Evolutionary conservation across 768 basidiomycete genomes (phyloP).

Genomic region (Tremella fuciformis): DNA sequence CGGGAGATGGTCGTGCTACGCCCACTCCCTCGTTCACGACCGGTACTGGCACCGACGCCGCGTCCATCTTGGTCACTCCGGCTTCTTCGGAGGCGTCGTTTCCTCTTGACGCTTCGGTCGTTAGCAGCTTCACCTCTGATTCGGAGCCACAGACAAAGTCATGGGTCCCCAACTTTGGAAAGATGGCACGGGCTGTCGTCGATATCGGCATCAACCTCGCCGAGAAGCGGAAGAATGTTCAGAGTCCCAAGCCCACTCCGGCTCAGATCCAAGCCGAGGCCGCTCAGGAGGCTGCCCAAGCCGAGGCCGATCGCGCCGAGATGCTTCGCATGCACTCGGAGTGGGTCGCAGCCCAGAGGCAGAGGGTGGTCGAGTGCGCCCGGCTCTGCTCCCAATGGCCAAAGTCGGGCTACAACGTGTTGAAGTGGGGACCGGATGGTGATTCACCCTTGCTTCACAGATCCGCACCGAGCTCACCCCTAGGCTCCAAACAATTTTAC

Average conservation of each 20-base stretch:
- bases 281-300: not conserved
- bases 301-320: not conserved
- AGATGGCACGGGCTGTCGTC: conserved; percentile 41
- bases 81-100: conserved; percentile 5
- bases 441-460: not conserved
- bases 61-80: conserved; percentile 14
- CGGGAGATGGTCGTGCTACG: conserved; percentile 2
- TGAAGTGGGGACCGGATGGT: conserved; percentile 46
- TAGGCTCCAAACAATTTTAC: conserved; percentile 34
- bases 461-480: not conserved
- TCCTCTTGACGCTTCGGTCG: not conserved
- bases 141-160: conserved; percentile 11
- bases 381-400: conserved; percentile 48
- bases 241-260: conserved; percentile 1
- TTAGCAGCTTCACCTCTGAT: not conserved
- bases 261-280: not conserved
- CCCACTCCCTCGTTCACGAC: conserved; percentile 12
- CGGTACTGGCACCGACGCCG: not conserved
- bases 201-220: conserved; percentile 30
- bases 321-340: conserved; percentile 11
- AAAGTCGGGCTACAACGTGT: conserved; percentile 43
- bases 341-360: conserved; percentile 35
- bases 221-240: conserved; percentile 5
- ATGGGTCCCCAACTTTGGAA: conserved; percentile 39
- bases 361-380: conserved; percentile 36